Evolutionary conservation across 75 land plant genomes (phyloP).

Genomic region (Pseudotsuga menziesii): DNA sequence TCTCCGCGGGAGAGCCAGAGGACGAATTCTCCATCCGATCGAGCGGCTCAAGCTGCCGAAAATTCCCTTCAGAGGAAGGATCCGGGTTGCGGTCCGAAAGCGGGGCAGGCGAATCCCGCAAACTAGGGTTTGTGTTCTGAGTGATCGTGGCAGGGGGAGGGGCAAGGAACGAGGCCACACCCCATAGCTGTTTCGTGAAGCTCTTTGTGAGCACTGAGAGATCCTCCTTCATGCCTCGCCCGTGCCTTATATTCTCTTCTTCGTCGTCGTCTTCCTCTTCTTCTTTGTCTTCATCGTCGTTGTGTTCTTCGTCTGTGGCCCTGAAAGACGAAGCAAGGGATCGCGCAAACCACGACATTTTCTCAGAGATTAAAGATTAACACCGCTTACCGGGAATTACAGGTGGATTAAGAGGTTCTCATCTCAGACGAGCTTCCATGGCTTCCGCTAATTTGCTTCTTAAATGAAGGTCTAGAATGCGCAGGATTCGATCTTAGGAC

Average conservation of each 20-base stretch:
- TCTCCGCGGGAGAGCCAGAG: neutral
- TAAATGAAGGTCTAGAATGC: too few relatives aligned
- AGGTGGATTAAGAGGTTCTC: too few relatives aligned
- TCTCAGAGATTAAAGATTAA: neutral
- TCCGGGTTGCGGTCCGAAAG: neutral
- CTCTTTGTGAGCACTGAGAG: conserved; percentile 71
- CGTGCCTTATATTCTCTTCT: conserved; percentile 4
- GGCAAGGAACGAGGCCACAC: conserved; percentile 92
- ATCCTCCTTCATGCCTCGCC: conserved; percentile 80
- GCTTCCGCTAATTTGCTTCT: too few relatives aligned
- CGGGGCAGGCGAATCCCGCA: neutral
- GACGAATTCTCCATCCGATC: neutral
- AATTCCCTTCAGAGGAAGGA: neutral
- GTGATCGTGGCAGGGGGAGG: conserved; percentile 57
- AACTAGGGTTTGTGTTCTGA: neutral
- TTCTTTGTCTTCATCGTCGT: conserved; percentile 30
- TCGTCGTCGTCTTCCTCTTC: neutral
- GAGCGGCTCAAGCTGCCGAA: neutral
- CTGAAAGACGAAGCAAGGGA: conserved; percentile 35
- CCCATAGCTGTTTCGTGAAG: conserved; percentile 82
- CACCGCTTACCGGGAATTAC: neutral
- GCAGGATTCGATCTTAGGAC: too few relatives aligned
- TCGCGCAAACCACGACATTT: conserved; percentile 63
- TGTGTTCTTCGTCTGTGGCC: conserved; percentile 5
- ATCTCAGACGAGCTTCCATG: too few relatives aligned